Conservation (phyloP, 805 yeast species). For the Metschnikowia koreensis region DNA sequence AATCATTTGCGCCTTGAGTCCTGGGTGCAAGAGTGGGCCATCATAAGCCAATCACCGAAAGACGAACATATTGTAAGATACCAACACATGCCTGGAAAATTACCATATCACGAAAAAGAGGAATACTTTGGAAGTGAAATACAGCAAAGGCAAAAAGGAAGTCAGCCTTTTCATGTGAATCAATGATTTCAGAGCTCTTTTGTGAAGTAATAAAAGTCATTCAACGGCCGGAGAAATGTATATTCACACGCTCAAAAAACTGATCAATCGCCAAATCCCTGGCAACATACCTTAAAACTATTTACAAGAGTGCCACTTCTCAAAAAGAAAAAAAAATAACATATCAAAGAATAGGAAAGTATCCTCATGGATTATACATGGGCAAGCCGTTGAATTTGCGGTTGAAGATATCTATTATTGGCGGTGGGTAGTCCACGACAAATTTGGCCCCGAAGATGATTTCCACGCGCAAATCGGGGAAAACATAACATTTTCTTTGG, state of each 20-base stretch:
- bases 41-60: no score
- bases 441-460: neutral
- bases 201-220: neutral
- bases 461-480: neutral
- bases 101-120: neutral
- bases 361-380: neutral
- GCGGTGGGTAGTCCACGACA: neutral
- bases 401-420: neutral
- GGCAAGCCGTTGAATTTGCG: neutral
- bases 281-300: no score
- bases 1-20: neutral
- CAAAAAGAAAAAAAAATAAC: neutral
- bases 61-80: no score
- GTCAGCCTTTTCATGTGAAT: no score
- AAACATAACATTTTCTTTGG: neutral
- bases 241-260: no score
- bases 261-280: no score
- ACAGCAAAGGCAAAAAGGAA: neutral
- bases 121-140: neutral
- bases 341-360: neutral
- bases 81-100: no score
- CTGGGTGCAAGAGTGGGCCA: neutral
- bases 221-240: neutral
- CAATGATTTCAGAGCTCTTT: no score
- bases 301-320: no score